Evolutionary conservation across 371 early-diverging fungal genomes (phyloP), one percentile per base, ranked within the genome.

Genomic region (Rhizoclosmatium hyalinum): DNA sequence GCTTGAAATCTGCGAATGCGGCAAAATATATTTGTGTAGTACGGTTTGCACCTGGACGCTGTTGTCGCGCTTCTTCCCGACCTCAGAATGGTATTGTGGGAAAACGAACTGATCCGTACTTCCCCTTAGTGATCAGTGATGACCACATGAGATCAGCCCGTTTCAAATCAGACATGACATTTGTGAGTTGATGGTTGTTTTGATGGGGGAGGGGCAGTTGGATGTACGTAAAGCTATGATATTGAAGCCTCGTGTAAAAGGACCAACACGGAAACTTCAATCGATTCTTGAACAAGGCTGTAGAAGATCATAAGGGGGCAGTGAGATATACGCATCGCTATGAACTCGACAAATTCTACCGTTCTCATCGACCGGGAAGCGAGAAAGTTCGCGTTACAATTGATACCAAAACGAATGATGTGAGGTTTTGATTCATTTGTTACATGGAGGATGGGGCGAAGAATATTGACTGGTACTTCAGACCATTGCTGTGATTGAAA

Each of bases 81-180:
- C 32, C 32, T 32, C 32, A 32, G 32, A 32, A 32, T 32, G 32
- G 32, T 32, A 32, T 32, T 32, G 32, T 32, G 0, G 32, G 32
- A 32, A 32, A 0, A 32, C 32, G 1, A 32, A 32, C 32, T 32
- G 32, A 32, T 32, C 32, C 32, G 32, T 32, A 32, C 32, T 1
- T 1, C 32, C 32, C 32, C 32, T 32, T 32, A 32, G 32, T 32
- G 32, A 32, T 32, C 32, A 32, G 32, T 32, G 55, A 32, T 5
- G 17, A 46, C 19, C 54, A 63, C 21, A 58, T 58, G 58, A 32
- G 58, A 17, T 19, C 17, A 42, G 41, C 50, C 3, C 75, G 79
- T 8, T 78, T 78, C 57, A 42, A 78, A 68, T 75, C 75, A 39
- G 68, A 78, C 57, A 78, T 78, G 79, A 72, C 79, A 2, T 62